phyloP scores from a whole-genome alignment of 345 rosid genomes.

The Euclidium syriacum region DNA sequence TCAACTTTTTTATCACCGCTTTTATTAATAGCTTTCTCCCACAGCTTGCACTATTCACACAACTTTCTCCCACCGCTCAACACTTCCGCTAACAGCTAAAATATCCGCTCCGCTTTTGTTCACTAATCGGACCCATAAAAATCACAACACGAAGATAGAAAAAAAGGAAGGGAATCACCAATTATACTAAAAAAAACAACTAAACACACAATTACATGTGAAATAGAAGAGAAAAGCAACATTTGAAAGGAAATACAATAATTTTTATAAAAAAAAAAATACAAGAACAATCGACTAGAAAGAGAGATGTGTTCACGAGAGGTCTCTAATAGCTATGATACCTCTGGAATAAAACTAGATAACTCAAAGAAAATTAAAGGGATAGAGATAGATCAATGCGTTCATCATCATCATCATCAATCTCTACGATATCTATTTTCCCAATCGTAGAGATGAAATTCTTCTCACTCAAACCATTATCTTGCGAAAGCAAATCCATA shows the following conservation, averaged over 20 bases:
- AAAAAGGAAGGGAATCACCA: neutral
- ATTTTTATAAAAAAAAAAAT: neutral
- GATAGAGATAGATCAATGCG: slow-evolving; percentile 24
- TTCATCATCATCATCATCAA: slow-evolving; percentile 23
- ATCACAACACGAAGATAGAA: neutral
- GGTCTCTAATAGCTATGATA: slow-evolving; percentile 3
- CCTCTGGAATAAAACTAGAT: neutral
- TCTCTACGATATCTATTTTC: neutral
- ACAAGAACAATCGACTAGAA: neutral
- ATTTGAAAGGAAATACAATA: neutral
- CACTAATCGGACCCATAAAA: no score
- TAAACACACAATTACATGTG: slow-evolving; percentile 4
- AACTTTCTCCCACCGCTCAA: no score
- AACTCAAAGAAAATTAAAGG: slow-evolving; percentile 18
- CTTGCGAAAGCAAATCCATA: neutral
- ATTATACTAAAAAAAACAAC: neutral
- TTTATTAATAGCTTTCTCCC: no score
- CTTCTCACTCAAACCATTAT: neutral
- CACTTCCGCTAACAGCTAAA: no score
- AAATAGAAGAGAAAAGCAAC: neutral
- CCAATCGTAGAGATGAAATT: slow-evolving; percentile 28
- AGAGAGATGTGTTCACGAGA: neutral
- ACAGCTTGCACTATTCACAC: no score
- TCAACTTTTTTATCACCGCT: no score
- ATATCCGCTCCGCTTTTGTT: no score